Evolutionary conservation across 2,329 filamentous ascomycete genomes (phyloP).

Genomic region (Ilyonectria destructans): DNA sequence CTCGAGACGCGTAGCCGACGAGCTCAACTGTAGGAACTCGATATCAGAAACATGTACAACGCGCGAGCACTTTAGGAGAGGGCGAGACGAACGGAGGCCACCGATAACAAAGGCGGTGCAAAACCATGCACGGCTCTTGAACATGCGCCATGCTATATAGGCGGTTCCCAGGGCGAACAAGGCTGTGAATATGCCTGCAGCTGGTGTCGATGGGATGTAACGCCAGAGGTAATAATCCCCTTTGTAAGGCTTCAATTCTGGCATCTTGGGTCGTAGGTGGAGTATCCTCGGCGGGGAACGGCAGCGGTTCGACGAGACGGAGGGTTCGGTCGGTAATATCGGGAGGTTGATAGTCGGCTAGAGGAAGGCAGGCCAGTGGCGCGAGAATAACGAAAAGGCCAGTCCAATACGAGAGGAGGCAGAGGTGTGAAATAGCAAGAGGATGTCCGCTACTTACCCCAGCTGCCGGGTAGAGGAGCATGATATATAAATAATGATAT

Average conservation of each 20-base stretch:
- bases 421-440: neutral
- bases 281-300: neutral
- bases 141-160: constrained; percentile 17
- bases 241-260: constrained; percentile 12
- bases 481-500: neutral
- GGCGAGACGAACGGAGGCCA: neutral
- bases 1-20: constrained; percentile 57
- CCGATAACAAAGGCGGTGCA: constrained; percentile 19
- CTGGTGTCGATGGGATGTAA: constrained; percentile 21
- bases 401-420: too few species aligned
- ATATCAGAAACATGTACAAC: neutral
- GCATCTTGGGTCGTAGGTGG: neutral
- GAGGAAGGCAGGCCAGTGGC: too few species aligned
- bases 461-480: neutral
- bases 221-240: constrained; percentile 21
- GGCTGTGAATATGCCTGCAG: constrained; percentile 9
- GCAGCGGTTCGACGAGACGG: neutral
- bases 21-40: constrained; percentile 49
- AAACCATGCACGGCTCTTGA: constrained; percentile 15
- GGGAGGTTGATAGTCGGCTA: neutral
- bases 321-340: neutral
- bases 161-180: constrained; percentile 12
- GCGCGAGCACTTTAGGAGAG: neutral
- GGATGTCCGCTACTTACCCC: neutral
- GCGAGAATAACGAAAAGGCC: too few species aligned